Percentiles rank a stretch among this genome's conserved stretches.
Conservation (phyloP, 2,329 filamentous ascomycete genomes). For the Incumbomyces delicatus region DNA sequence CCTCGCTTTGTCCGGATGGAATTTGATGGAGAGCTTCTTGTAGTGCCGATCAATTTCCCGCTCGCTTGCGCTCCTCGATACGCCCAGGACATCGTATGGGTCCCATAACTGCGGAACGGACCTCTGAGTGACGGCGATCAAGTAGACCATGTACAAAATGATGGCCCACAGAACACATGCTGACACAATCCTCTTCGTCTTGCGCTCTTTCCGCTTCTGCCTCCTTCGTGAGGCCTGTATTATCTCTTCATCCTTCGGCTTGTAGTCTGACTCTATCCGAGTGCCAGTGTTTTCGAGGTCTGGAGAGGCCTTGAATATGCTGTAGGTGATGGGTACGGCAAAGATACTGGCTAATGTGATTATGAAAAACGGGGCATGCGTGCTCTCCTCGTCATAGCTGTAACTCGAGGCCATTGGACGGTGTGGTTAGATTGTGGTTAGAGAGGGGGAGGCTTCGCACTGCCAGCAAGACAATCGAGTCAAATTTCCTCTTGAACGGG, state of each 20-base stretch:
- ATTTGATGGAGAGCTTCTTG: conserved; percentile 72
- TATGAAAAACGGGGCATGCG: conserved; percentile 99
- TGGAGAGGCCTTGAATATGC: conserved; percentile 59
- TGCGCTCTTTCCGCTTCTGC: conserved; percentile 82
- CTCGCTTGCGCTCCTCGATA: conserved; percentile 73
- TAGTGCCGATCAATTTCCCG: conserved; percentile 89
- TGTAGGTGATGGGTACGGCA: conserved; percentile 84
- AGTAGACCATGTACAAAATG: conserved; percentile 84
- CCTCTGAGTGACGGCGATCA: conserved; percentile 70
- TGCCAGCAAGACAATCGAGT: too few relatives aligned
- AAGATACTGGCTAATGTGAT: conserved; percentile 79
- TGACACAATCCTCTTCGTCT: conserved; percentile 71
- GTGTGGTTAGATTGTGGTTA: neutral
- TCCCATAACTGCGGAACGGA: conserved; percentile 77
- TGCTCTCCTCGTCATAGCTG: conserved; percentile 94
- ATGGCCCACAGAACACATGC: conserved; percentile 55
- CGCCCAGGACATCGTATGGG: conserved; percentile 85
- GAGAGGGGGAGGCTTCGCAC: too few relatives aligned
- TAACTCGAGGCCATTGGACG: conserved; percentile 68
- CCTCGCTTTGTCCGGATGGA: conserved; percentile 85
- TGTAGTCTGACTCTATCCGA: conserved; percentile 71
- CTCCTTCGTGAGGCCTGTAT: conserved; percentile 73
- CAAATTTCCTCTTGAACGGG: too few relatives aligned
- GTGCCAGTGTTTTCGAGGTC: conserved; percentile 71
- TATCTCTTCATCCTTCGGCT: conserved; percentile 70